These are phyloP conservation scores for Eucalyptus polybractea DNA, from an alignment of 345 rosid genomes.

Conservation along the genomic window DNA sequence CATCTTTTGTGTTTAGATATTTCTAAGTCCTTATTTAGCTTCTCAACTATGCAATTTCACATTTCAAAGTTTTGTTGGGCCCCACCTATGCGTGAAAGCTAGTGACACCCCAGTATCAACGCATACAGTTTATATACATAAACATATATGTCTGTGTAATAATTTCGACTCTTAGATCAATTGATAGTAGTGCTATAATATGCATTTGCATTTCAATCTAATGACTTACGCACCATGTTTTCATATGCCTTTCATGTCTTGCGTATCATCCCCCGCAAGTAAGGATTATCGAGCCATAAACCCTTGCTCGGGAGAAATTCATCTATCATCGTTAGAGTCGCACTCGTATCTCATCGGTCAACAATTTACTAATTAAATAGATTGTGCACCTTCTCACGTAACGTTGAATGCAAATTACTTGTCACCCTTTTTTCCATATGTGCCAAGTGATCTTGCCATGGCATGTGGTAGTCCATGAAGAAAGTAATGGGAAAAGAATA, in stretches of 20 bases:
- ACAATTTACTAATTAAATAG: not conserved
- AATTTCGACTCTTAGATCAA: not conserved
- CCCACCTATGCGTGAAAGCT: not conserved
- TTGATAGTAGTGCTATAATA: not conserved
- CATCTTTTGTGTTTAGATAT: not conserved
- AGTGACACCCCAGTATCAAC: not conserved
- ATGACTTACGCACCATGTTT: not conserved
- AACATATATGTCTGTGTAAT: no score
- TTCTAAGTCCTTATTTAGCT: not conserved
- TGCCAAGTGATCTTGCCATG: not conserved
- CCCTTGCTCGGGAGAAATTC: not conserved
- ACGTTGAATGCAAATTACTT: not conserved
- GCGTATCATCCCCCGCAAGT: not conserved
- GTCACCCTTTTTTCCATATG: not conserved
- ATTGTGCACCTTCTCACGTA: not conserved
- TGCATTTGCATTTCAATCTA: not conserved
- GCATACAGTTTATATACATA: not conserved
- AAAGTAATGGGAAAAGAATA: not conserved
- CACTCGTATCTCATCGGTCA: not conserved
- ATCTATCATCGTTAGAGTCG: not conserved
- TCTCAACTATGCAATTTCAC: not conserved
- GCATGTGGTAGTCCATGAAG: not conserved
- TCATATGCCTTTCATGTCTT: not conserved
- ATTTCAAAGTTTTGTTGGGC: not conserved
- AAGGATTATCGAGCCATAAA: not conserved